Evolutionary conservation across 768 basidiomycete genomes (phyloP).

Genomic region (Leucosporidium scottii): DNA sequence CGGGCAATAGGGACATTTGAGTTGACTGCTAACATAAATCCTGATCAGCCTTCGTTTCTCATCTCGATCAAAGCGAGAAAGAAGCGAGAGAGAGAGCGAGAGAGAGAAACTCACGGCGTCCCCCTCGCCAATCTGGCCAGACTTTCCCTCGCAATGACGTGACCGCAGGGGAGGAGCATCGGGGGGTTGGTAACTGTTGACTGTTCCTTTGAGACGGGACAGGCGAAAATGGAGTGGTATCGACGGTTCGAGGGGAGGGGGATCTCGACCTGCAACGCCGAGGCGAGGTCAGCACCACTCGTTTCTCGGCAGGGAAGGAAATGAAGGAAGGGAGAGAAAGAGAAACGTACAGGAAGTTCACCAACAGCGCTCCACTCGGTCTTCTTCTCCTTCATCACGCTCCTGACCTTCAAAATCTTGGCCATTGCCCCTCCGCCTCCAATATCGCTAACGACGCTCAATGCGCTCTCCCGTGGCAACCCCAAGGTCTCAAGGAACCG

Average conservation of each 20-base stretch:
- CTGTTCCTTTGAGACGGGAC: slow-evolving; percentile 96
- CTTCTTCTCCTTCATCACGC: slow-evolving; percentile 85
- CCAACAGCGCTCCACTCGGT: slow-evolving; percentile 85
- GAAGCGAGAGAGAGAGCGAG: not conserved
- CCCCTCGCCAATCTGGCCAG: slow-evolving; percentile 80
- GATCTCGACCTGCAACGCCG: slow-evolving; percentile 73
- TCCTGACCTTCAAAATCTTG: slow-evolving; percentile 86
- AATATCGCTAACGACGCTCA: slow-evolving; percentile 83
- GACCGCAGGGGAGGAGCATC: slow-evolving; percentile 95
- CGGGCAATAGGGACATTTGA: slow-evolving; percentile 97
- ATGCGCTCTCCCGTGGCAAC: slow-evolving; percentile 79
- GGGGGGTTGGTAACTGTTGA: slow-evolving; percentile 87
- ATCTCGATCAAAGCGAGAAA: too few species aligned
- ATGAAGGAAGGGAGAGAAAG: not conserved
- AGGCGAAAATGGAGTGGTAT: slow-evolving; percentile 95
- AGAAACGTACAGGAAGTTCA: slow-evolving; percentile 68
- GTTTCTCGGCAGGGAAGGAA: slow-evolving; percentile 23
- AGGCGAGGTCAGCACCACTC: too few species aligned
- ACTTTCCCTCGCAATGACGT: slow-evolving; percentile 89
- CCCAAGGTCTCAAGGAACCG: slow-evolving; percentile 83
- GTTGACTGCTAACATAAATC: slow-evolving; percentile 69
- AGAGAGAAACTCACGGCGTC: slow-evolving; percentile 58
- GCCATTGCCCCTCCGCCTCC: slow-evolving; percentile 86
- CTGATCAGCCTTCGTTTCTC: too few species aligned
- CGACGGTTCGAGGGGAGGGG: slow-evolving; percentile 69